Conservation (phyloP, 2,329 filamentous ascomycete genomes). For the Penicillium sp. region DNA sequence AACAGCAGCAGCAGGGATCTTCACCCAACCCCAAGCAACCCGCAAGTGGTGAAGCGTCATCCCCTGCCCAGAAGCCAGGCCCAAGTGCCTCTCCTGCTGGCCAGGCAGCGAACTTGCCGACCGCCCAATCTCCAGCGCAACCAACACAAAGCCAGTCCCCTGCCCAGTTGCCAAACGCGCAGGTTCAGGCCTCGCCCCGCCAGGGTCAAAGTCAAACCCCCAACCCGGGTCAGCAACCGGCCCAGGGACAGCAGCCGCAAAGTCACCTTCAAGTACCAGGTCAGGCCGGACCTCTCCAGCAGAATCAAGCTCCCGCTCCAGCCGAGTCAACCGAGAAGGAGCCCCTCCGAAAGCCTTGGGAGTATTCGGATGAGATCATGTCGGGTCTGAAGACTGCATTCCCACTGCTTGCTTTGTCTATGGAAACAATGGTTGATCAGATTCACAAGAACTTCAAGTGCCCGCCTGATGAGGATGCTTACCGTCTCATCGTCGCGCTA, state of each 20-base stretch:
- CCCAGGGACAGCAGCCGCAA: conserved; percentile 22
- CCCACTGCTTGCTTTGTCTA: conserved; percentile 89
- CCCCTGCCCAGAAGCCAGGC: conserved; percentile 45
- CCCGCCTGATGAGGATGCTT: conserved; percentile 95
- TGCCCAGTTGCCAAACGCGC: conserved; percentile 17
- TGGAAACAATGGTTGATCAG: conserved; percentile 99
- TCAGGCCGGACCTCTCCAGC: conserved; percentile 30
- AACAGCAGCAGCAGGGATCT: conserved; percentile 47
- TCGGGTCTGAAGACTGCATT: conserved; percentile 95
- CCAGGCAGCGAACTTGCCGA: conserved; percentile 28
- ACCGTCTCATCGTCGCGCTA: conserved; percentile 93
- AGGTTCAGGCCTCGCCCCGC: conserved; percentile 24
- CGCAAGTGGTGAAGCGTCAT: conserved; percentile 46
- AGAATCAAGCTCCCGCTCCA: conserved; percentile 18
- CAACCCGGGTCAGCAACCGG: conserved; percentile 34
- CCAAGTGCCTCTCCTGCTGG: conserved; percentile 30
- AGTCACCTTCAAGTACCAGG: conserved; percentile 33
- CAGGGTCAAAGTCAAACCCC: conserved; percentile 23
- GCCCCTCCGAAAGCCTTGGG: conserved; percentile 80
- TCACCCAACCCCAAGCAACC: conserved; percentile 41
- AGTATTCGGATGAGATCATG: conserved; percentile 94
- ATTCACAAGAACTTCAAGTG: conserved; percentile 99
- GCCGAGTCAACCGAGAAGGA: conserved; percentile 43
- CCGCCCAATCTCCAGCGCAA: conserved; percentile 27
- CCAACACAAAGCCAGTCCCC: conserved; percentile 11